phyloP scores from a whole-genome alignment of 805 yeast genomes.

The Cyberlindnera meyerae region DNA sequence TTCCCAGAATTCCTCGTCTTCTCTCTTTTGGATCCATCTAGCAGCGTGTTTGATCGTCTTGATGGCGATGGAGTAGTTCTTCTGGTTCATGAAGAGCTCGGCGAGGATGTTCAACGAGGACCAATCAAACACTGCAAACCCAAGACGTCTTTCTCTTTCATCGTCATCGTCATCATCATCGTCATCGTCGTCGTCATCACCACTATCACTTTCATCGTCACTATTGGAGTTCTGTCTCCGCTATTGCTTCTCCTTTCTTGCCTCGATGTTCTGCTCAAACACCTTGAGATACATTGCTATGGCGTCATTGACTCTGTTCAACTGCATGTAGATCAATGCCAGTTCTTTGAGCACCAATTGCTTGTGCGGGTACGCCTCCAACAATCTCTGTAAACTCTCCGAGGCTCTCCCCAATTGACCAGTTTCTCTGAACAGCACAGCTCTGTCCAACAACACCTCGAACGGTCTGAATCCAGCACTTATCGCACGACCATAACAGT shows the following conservation, averaged over 20 bases:
- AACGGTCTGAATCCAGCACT: slow-evolving; percentile 42
- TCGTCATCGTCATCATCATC: slow-evolving; percentile 26
- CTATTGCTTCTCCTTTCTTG: slow-evolving; percentile 26
- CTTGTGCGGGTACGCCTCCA: slow-evolving; percentile 53
- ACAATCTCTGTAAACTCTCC: slow-evolving; percentile 63
- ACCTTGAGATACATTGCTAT: slow-evolving; percentile 62
- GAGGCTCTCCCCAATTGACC: slow-evolving; percentile 68
- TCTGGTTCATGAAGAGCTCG: slow-evolving; percentile 71
- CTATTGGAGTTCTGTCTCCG: too few relatives aligned
- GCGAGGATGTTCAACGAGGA: slow-evolving; percentile 79
- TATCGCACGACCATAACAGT: slow-evolving; percentile 69
- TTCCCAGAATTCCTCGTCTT: slow-evolving; percentile 42
- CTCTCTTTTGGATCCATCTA: slow-evolving; percentile 77
- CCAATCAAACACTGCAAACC: slow-evolving; percentile 69
- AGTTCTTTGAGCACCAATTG: slow-evolving; percentile 55
- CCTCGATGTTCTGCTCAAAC: slow-evolving; percentile 51
- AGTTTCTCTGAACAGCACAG: slow-evolving; percentile 60
- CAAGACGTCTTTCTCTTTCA: slow-evolving; percentile 17
- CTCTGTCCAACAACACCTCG: slow-evolving; percentile 57
- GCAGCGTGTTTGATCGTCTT: slow-evolving; percentile 63
- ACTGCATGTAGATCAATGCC: slow-evolving; percentile 46
- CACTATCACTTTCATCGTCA: too few relatives aligned
- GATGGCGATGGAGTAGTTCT: slow-evolving; percentile 60
- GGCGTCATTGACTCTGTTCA: slow-evolving; percentile 64
- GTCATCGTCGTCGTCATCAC: slow-evolving; percentile 1